phyloP scores from a whole-genome alignment of 176 grass and related monocot species.

The Triticum dicoccoides region DNA sequence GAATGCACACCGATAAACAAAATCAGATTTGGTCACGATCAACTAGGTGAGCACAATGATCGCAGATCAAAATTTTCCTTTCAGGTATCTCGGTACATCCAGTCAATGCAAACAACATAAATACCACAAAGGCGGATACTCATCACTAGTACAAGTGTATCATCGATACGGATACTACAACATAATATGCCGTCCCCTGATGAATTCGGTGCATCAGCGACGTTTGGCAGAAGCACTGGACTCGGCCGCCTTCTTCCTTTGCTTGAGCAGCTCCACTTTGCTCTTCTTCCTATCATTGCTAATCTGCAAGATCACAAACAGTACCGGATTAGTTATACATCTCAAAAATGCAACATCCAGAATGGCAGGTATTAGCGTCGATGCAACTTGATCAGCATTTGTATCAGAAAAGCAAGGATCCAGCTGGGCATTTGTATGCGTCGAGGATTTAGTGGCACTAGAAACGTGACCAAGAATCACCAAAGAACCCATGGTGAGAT shows the following conservation, averaged over 20 bases:
- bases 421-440: too few species aligned
- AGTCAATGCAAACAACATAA: background rate
- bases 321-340: background rate
- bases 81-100: background rate
- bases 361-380: background rate
- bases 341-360: background rate
- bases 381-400: too few species aligned
- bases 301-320: conserved; percentile 37
- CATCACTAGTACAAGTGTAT: background rate
- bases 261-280: conserved; percentile 56
- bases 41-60: background rate
- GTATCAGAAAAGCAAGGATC: too few species aligned
- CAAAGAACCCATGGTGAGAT: too few species aligned
- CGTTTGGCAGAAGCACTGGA: conserved; percentile 33
- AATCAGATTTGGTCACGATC: background rate
- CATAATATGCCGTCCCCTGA: too few species aligned
- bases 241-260: conserved; percentile 70
- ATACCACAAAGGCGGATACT: background rate
- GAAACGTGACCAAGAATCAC: too few species aligned
- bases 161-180: background rate
- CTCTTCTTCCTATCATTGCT: conserved; percentile 41
- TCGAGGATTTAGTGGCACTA: too few species aligned
- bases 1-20: background rate
- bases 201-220: background rate
- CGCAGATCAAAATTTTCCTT: conserved; percentile 6